phyloP scores from a whole-genome alignment of 2,329 filamentous ascomycete species.

The Cercospora zeina region DNA sequence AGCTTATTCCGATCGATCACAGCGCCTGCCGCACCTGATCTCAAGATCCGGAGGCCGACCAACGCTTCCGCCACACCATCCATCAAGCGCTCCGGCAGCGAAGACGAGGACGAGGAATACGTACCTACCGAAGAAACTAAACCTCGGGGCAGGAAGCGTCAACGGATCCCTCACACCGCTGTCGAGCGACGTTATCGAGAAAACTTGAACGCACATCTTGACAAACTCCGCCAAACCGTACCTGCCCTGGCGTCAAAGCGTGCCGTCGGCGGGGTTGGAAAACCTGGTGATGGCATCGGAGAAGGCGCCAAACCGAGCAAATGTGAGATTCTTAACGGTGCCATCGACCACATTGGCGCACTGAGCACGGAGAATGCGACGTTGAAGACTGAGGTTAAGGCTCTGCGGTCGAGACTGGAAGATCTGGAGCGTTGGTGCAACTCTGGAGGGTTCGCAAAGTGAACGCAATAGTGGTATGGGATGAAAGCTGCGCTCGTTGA shows the following conservation, averaged over 20 bases:
- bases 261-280: slow-evolving; percentile 23
- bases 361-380: slow-evolving; percentile 35
- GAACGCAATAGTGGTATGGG: neutral
- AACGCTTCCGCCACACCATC: slow-evolving; percentile 23
- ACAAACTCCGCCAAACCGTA: slow-evolving; percentile 39
- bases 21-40: slow-evolving; percentile 30
- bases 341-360: slow-evolving; percentile 40
- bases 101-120: slow-evolving; percentile 38
- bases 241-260: slow-evolving; percentile 35
- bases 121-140: slow-evolving; percentile 28
- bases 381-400: slow-evolving; percentile 34
- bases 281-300: slow-evolving; percentile 25
- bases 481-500: neutral
- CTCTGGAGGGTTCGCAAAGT: slow-evolving; percentile 20
- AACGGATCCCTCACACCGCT: slow-evolving; percentile 43
- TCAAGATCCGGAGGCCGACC: slow-evolving; percentile 21
- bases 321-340: slow-evolving; percentile 41
- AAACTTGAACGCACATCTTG: slow-evolving; percentile 42
- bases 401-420: slow-evolving; percentile 34
- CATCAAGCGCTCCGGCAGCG: slow-evolving; percentile 33
- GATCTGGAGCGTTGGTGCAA: slow-evolving; percentile 36
- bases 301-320: slow-evolving; percentile 42
- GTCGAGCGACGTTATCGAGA: slow-evolving; percentile 42
- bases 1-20: slow-evolving; percentile 32
- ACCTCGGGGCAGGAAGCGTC: slow-evolving; percentile 37